Evolutionary conservation across 2,329 filamentous ascomycete genomes (phyloP).

Genomic region (Diplodia intermedia): DNA sequence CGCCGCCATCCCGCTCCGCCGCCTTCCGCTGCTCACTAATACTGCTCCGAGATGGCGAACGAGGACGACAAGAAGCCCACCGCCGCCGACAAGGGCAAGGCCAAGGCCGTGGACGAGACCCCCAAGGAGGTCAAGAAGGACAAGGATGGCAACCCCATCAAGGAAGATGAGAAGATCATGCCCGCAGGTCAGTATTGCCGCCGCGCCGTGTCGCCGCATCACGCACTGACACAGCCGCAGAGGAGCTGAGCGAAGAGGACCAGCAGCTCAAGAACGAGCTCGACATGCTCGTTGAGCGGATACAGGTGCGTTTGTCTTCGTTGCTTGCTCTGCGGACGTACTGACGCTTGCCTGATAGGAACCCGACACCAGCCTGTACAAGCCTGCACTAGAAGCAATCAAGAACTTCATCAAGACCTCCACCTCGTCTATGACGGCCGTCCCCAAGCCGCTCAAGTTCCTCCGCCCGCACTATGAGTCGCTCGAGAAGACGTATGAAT

Average conservation of each 20-base stretch:
- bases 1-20: constrained; percentile 34
- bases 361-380: constrained; percentile 84
- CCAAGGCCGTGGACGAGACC: constrained; percentile 76
- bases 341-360: constrained; percentile 59
- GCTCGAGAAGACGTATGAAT: constrained; percentile 84
- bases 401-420: constrained; percentile 99
- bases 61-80: constrained; percentile 86
- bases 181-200: constrained; percentile 59
- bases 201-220: constrained; percentile 9
- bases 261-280: constrained; percentile 98
- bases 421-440: constrained; percentile 98
- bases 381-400: constrained; percentile 91
- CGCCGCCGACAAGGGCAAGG: constrained; percentile 93
- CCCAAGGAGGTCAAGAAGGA: constrained; percentile 66
- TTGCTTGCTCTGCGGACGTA: not conserved
- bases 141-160: constrained; percentile 72
- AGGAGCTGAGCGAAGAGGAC: constrained; percentile 97
- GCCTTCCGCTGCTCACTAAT: constrained; percentile 42
- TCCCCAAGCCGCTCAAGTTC: constrained; percentile 98
- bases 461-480: constrained; percentile 94
- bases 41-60: constrained; percentile 71
- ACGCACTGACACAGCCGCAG: constrained; percentile 50
- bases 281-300: constrained; percentile 94
- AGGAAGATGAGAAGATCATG: constrained; percentile 78
- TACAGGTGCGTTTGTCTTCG: constrained; percentile 69